These are phyloP conservation scores for Claviceps africana DNA, from an alignment of 2,329 filamentous ascomycete species.

Conservation along the genomic window DNA sequence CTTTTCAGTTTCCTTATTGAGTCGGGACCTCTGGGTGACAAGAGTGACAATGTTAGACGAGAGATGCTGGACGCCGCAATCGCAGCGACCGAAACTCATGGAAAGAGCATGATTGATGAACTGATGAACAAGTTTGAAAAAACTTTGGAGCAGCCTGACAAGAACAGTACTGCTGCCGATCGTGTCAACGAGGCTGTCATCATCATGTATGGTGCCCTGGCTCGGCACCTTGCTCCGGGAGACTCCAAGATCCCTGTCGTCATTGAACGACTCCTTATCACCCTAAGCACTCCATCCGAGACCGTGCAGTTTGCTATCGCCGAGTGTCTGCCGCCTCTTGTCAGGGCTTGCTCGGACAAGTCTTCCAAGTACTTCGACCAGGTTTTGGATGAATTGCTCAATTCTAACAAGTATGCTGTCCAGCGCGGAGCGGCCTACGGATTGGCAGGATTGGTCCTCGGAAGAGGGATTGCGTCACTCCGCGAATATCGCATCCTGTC, in stretches of 20 bases:
- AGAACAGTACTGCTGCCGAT: constrained; percentile 67
- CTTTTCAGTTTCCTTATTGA: constrained; percentile 81
- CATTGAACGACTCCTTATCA: constrained; percentile 70
- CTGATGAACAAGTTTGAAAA: constrained; percentile 87
- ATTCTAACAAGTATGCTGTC: constrained; percentile 80
- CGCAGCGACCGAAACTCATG: constrained; percentile 65
- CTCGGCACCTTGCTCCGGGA: constrained; percentile 71
- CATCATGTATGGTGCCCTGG: constrained; percentile 89
- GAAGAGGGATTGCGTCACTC: constrained; percentile 70
- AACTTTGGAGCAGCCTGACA: constrained; percentile 74
- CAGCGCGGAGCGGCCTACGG: constrained; percentile 92
- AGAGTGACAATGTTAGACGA: constrained; percentile 58
- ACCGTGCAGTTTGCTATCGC: constrained; percentile 94
- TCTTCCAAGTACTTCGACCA: constrained; percentile 67
- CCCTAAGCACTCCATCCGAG: constrained; percentile 87
- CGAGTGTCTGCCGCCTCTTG: constrained; percentile 82
- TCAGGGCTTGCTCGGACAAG: constrained; percentile 66
- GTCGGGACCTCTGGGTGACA: constrained; percentile 74
- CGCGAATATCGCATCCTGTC: constrained; percentile 78
- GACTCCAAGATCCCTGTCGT: constrained; percentile 81
- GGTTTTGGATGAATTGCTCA: constrained; percentile 68
- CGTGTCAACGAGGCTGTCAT: constrained; percentile 94
- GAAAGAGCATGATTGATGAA: constrained; percentile 68
- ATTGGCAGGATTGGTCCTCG: constrained; percentile 75
- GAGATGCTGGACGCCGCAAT: constrained; percentile 90